Percentiles rank a stretch among this genome's conserved stretches.
Evolutionary conservation across 345 rosid species (phyloP).

Genomic region (Stellera chamaejasme): DNA sequence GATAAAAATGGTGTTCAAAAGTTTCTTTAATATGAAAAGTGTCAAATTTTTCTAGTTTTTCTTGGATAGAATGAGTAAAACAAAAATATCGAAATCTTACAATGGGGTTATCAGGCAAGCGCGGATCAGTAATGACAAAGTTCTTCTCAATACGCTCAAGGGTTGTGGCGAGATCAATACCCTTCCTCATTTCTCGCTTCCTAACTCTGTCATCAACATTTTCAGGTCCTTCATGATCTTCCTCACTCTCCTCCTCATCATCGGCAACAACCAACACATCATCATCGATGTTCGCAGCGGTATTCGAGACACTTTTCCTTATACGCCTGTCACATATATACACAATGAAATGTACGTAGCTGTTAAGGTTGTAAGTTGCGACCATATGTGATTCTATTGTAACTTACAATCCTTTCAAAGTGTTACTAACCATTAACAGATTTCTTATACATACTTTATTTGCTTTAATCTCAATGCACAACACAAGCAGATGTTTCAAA

Average conservation of each 20-base stretch:
- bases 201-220: constrained; percentile 76
- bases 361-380: neutral
- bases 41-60: neutral
- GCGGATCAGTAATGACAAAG: constrained; percentile 95
- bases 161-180: constrained; percentile 94
- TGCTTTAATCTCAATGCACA: no score
- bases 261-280: constrained; percentile 26
- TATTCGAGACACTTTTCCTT: constrained; percentile 41
- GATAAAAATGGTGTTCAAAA: no score
- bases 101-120: constrained; percentile 97
- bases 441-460: no score
- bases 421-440: neutral
- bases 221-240: constrained; percentile 62
- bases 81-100: constrained; percentile 34
- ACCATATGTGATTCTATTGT: neutral
- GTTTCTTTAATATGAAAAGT: neutral
- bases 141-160: constrained; percentile 98
- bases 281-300: constrained; percentile 34
- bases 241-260: constrained; percentile 38
- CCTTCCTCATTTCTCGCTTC: constrained; percentile 95
- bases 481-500: neutral
- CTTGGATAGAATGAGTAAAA: neutral
- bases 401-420: neutral
- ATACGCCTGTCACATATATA: constrained; percentile 25
- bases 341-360: neutral